Evolutionary conservation across 2,329 filamentous ascomycete genomes (phyloP).

Genomic region (Ophiostoma triangulosporum): DNA sequence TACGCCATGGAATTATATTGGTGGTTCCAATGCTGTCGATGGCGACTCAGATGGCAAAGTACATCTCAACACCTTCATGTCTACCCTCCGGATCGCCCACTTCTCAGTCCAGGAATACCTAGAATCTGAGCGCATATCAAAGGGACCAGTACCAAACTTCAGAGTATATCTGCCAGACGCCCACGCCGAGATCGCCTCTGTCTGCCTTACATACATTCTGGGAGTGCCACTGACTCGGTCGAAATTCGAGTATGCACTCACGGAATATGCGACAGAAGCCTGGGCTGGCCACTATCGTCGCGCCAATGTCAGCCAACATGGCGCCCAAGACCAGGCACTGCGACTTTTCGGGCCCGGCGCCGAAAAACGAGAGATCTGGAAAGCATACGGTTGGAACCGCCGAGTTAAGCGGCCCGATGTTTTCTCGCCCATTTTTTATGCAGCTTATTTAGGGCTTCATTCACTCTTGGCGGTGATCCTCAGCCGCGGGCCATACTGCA

Average conservation of each 20-base stretch:
- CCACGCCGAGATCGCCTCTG: constrained; percentile 9
- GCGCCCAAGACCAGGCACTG: neutral
- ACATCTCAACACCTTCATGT: neutral
- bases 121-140: neutral
- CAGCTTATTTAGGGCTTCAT: neutral
- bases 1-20: no score
- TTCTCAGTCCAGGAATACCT: neutral
- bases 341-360: neutral
- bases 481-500: neutral
- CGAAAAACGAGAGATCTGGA: neutral
- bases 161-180: constrained; percentile 5
- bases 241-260: neutral
- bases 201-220: constrained; percentile 11
- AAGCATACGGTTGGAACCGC: no score
- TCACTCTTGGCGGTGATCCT: neutral
- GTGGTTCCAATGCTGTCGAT: no score
- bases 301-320: neutral
- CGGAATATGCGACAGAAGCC: neutral
- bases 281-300: neutral
- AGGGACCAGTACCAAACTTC: no score
- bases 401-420: no score
- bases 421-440: neutral
- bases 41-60: no score
- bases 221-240: neutral
- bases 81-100: neutral